Evolutionary conservation across 108 stramenopile genomes (phyloP), one percentile per base, ranked within the genome.

Genomic region (Nitzschia sp.): DNA sequence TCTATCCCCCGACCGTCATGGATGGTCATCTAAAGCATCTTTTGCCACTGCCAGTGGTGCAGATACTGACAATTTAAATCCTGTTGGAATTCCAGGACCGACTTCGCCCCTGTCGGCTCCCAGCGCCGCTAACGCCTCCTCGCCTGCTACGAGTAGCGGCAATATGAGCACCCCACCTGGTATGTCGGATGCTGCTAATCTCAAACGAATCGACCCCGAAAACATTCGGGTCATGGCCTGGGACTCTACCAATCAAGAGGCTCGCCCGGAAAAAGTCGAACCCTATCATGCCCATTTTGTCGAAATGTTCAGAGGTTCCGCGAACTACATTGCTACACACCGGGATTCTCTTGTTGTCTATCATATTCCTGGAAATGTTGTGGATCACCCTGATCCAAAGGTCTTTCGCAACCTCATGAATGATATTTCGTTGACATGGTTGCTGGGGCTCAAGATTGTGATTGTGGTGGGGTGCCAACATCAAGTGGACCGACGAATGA

Each of bases 261-360:
- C 2, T 25, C 29, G 29, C 29, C 29, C 29, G 5, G 29, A 34
- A 34, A 34, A 34, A 34, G 29, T 34, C 29, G 29, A 34, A 34
- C 29, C 29, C 57, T 19, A 57, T 3, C 62, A 65, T 8, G 37
- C 63, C 5, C 56, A 73, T 51, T 98, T 98, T 72, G 94, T 96
- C 0, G 85, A 91, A 43, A 92, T 96, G 82, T 98, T 98, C 71
- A 84, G 96, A 21, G 92, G 91, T 19, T 85, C 89, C 25, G 97
- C 95, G 38, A 93, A 92, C 10, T 98, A 98, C 74, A 96, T 98
- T 67, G 95, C 95, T 54, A 87, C 89, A 38, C 97, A 98, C 77
- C 82, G 95, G 2, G 86, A 86, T 55, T 85, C 95, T 5, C 72
- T 84, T 5, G 92, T 89, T 52, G 94, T 96, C 44, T 90, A 84